Conservation (phyloP, 2,329 filamentous ascomycete genomes). For the Rhynchosporium agropyri region DNA sequence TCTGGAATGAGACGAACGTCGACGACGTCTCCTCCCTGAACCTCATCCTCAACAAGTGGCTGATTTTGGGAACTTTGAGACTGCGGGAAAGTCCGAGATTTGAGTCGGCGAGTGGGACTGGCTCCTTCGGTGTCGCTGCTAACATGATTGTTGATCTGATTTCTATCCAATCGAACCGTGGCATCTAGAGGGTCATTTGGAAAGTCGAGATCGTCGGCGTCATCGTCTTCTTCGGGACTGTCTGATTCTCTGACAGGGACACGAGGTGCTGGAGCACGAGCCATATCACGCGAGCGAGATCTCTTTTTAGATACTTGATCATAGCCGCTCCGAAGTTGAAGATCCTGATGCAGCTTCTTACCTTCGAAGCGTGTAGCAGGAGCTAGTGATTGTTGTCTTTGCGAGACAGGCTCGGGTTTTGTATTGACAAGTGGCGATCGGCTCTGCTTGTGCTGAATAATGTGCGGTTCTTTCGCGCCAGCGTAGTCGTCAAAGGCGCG, state of each 20-base stretch:
- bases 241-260: neutral
- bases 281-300: slow-evolving; percentile 17
- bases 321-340: slow-evolving; percentile 14
- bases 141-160: slow-evolving; percentile 5
- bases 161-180: neutral
- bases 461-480: slow-evolving; percentile 8
- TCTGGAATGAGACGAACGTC: slow-evolving; percentile 20
- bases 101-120: slow-evolving; percentile 17
- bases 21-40: neutral
- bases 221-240: neutral
- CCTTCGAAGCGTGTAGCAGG: slow-evolving; percentile 21
- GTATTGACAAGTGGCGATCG: slow-evolving; percentile 13
- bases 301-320: slow-evolving; percentile 19
- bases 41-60: neutral
- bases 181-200: slow-evolving; percentile 5
- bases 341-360: slow-evolving; percentile 13
- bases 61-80: slow-evolving; percentile 3
- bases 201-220: slow-evolving; percentile 8
- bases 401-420: neutral
- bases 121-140: neutral
- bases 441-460: slow-evolving; percentile 24
- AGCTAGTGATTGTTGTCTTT: slow-evolving; percentile 6
- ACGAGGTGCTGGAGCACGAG: neutral
- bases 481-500: neutral
- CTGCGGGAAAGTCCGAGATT: slow-evolving; percentile 9